Base-by-base conservation (phyloP, 2,329 filamentous ascomycete species). In the Macroventuria anomochaeta region DNA sequence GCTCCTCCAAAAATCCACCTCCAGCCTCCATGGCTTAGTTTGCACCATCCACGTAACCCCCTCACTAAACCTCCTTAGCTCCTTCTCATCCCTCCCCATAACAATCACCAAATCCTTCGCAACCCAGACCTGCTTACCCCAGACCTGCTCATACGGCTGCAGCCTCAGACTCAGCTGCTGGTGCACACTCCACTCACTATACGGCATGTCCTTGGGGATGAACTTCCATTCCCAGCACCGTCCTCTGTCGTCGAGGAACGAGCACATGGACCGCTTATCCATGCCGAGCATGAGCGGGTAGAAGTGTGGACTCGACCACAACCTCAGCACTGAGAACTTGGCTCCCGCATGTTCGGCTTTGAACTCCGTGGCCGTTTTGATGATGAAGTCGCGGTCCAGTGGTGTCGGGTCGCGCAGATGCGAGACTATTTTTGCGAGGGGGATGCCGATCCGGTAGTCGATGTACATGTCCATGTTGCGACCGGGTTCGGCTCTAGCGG, bases 1-100 rank as follows among this genome's bases (percentile, higher is more conserved):
- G 56, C 79, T 82, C 67, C 76, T 77, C 79, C 78, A 81, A 37
- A 81, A 72, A 67, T 83, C 80, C 33, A 82, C 69, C 73, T 83
- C 81, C 53, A 77, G 59, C 48, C 77, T 69, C 79, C 79, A 82
- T 12, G 80, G 79, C 60, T 74, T 73, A 7, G 76, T 81, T 68
- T 80, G 77, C 15, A 82, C 63, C n/a, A 73, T 73, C 69, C 77
- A 82, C 17, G 75, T 75, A 0, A 75, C 75, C 0, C 73, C 77
- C 15, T 70, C 73, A 3, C 68, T 74, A 53, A 77, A 66, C 50
- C 68, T 68, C 51, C 75, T 63, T 55, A 78, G 58, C 25, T 81
- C 77, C n/a, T 68, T 61, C 60, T 75, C 68, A 55, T 79, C 72
- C 33, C 66, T 59, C 0, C 73, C 80, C 76, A 83, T 80, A 1